A percentile compares a stretch with the other conserved stretches of the same genome.
Conservation (phyloP, 2,329 filamentous ascomycete genomes). For the Knufia fluminis region DNA sequence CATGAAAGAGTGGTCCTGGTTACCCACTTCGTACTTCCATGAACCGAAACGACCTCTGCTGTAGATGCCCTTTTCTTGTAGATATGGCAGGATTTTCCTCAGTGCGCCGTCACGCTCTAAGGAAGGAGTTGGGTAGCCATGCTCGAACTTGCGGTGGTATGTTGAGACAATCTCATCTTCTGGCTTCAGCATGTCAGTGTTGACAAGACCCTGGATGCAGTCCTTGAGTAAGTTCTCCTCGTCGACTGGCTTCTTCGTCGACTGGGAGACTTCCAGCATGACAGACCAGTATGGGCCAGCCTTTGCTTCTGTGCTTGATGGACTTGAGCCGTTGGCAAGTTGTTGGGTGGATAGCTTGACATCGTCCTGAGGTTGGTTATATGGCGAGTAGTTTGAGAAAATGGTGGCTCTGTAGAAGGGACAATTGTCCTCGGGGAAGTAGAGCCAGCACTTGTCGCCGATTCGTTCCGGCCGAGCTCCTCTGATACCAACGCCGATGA, state of each 20-base stretch:
- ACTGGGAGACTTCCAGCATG: conserved; percentile 98
- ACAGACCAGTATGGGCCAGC: conserved; percentile 98
- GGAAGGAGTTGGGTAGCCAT: conserved; percentile 92
- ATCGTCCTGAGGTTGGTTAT: conserved; percentile 83
- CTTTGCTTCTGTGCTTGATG: conserved; percentile 61
- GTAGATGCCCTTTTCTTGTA: conserved; percentile 84
- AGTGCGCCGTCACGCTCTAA: conserved; percentile 94
- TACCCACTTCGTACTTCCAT: conserved; percentile 96
- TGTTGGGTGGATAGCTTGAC: conserved; percentile 80
- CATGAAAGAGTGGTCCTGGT: conserved; percentile 98
- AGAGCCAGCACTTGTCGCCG: conserved; percentile 99
- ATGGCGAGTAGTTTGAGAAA: conserved; percentile 99
- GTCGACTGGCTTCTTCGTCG: conserved; percentile 87
- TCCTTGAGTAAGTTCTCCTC: conserved; percentile 75
- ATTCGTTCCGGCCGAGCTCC: conserved; percentile 88
- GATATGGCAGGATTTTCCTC: conserved; percentile 82
- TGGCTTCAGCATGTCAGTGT: conserved; percentile 91
- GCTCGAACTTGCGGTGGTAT: conserved; percentile 95
- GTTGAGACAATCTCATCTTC: conserved; percentile 93
- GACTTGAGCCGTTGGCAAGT: conserved; percentile 75
- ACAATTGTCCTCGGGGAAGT: conserved; percentile 98
- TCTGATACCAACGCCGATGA: conserved; percentile 90
- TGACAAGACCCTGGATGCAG: conserved; percentile 91
- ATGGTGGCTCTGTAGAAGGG: conserved; percentile 99
- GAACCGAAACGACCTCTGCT: conserved; percentile 94